Evolutionary conservation across 1,139 yeast genomes (phyloP), one percentile per base, ranked within the genome.

Genomic region (Hemisphaericaspora subhashii): DNA sequence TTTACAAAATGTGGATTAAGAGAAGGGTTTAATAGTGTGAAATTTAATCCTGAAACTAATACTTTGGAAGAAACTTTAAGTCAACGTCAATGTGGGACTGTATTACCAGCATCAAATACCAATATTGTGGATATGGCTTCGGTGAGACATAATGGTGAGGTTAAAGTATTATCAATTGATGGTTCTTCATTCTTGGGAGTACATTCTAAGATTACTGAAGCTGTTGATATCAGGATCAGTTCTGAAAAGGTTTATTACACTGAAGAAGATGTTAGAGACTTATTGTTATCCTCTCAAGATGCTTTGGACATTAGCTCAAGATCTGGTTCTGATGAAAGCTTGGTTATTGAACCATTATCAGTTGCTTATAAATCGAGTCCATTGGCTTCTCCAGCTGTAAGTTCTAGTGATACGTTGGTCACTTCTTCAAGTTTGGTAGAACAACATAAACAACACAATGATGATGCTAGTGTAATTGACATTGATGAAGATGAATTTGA

Each of bases 71-170:
- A 60, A 3, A 54, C 58, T 3, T 47, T 62, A 9, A 55, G 54
- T 39, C 74, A 73, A 48, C 63, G 80, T 51, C 82, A 78, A 55
- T 78, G 84, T 56, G 85, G 84, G n/a, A 79, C 83, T 0, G 45
- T 69, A 8, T 67, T 79, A 23, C 82, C 83, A 1, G 83, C 83
- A 1, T 76, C 82, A 27, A 75, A 76, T 51, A 68, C 74, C 25
- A 64, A 66, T 32, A 73, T 79, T 14, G 63, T 74, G 16, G 67
- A 65, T 29, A 66, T 72, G 66, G 58, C 64, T 31, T 62, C 72
- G 1, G 52, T 77, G 33, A 57, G 55, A 22, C 51, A 57, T 17
- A 44, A 51, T 18, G 56, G 56, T 18, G 47, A 48, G n/a, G 52
- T 64, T 39, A 68, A 65, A 48, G 61, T 79, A 3, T 51, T 79